A percentile compares a stretch with the other conserved stretches of the same genome.
These are phyloP conservation scores for Spirogloea muscicola DNA, from an alignment of 139 green algal species.

Conservation along the genomic window DNA sequence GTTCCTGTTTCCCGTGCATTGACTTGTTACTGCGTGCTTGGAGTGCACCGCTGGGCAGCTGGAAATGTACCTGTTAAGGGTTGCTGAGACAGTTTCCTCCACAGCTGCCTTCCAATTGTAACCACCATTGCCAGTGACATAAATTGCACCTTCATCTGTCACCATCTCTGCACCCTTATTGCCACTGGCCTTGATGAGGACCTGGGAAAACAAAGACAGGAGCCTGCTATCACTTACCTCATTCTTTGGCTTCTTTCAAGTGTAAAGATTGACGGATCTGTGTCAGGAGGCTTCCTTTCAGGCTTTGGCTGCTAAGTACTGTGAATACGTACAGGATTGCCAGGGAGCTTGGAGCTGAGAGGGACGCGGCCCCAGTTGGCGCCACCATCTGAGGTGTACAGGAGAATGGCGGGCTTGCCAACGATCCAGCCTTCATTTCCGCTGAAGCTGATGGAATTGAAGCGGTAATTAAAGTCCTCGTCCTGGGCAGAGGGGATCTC, in stretches of 20 bases:
- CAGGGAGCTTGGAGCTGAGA: conserved; percentile 87
- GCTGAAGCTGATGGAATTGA: conserved; percentile 94
- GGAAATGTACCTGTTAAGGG: conserved; percentile 83
- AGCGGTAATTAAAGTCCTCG: conserved; percentile 91
- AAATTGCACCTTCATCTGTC: conserved; percentile 97
- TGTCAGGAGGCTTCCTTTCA: too few species aligned
- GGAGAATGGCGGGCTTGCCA: conserved; percentile 95
- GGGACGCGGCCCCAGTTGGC: conserved; percentile 94
- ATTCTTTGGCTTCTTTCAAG: too few species aligned
- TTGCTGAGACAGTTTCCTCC: conserved; percentile 97
- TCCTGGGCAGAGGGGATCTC: conserved; percentile 64
- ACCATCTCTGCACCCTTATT: conserved; percentile 87
- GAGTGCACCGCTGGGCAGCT: too few species aligned
- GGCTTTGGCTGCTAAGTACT: too few species aligned
- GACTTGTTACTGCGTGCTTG: too few species aligned
- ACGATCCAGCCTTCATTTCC: conserved; percentile 97
- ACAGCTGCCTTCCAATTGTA: conserved; percentile 95
- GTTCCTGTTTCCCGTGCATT: too few species aligned
- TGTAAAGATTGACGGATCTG: too few species aligned
- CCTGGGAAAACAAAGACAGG: conserved; percentile 50
- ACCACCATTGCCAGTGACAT: conserved; percentile 88
- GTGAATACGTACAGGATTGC: conserved; percentile 34
- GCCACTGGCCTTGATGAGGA: conserved; percentile 42
- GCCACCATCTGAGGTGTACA: conserved; percentile 91
- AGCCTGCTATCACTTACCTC: not conserved